Evolutionary conservation across 805 yeast genomes (phyloP), one percentile per base, ranked within the genome.

Genomic region (Monosporozyma servazzii): DNA sequence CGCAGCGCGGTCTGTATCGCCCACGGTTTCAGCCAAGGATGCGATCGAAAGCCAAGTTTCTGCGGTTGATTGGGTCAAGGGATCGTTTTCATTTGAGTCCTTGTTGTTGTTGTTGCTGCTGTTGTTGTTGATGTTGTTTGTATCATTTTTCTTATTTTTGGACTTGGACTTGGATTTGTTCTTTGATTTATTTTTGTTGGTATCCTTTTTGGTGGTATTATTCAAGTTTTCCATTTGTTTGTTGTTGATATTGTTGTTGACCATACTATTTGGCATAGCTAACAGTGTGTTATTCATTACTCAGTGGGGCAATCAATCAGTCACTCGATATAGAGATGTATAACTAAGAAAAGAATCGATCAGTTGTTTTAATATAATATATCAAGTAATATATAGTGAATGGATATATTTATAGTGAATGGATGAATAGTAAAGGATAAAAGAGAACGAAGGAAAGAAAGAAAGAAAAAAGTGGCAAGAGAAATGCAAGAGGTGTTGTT

Each of bases 11-110:
- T 90, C 96, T 49, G 81, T 82, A 62, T 90, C 95, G 20, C 91
- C 95, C 53, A 93, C 73, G 48, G 88, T 75, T 66, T 91, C 97
- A 21, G 98, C 96, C 56, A 89, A 75, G 8, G 88, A 79, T 20
- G 96, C 96, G 51, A 88, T 80, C 18, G 95, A 89, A 47, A 86
- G 71, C 96, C 96, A 89, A 3, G 96, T 85, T 50, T 84, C 85
- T 1, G 87, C 82, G 23, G 88, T 83, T 48, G 88, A 82, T 55
- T 67, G 71, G 42, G 65, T 74, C 65, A 63, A 64, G 53, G 63
- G 70, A 33, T 66, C 73, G 46, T 64, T 51, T 47, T 65, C 70
- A 2, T 37, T 20, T 25, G 44, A 7, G 11, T 36, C 40, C 3
- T 36, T 47, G 13, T 27, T 23, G 29, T 27, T 47, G 15, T 30